Evolutionary conservation across 768 basidiomycete species (phyloP), one percentile per base, ranked within the genome.

Genomic region (Saitozyma sp.): DNA sequence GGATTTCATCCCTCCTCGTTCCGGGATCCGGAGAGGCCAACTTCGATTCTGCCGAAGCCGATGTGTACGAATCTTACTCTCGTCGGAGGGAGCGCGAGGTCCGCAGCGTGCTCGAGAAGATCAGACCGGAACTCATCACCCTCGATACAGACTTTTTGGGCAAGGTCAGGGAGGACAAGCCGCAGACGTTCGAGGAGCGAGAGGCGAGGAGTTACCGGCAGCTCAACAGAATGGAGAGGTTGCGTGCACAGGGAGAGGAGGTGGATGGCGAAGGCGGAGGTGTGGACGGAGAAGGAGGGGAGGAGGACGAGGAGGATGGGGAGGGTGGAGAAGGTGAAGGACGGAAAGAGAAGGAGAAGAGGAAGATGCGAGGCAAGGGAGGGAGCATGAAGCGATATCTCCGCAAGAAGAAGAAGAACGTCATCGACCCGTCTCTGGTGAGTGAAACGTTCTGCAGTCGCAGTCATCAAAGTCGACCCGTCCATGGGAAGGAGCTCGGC

Each of bases 21-120:
- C 96, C 96, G 0, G 95, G 95, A 37, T 82, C 88, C 9, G 96
- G 95, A 41, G 94, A 98, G 78, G 86, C 94, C 51, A 93, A 96
- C 83, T 95, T 93, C 77, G 96, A 99, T 74, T 90, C 89, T 61
- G 78, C 84, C 13, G 96, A 98, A 78, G 91, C 92, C 0, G 94
- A 99, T 85, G 92, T 94, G 3, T 97, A 89, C 81, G 95, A 99
- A 80, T 85, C 88, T 72, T 86, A 85, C 78, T 87, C 86, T 65
- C 84, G 89, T 19, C 81, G 92, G 61, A 84, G 90, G 58, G 96
- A 98, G 81, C 84, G 90, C 60, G 96, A 98, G 79, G 92, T 98
- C 71, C 88, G 90, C 77, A 85, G 83, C 50, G 84, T 99, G 11
- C 81, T 99, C 63, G 95, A 99, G 78, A 94, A 92, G 90, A 88